Evolutionary conservation across 1,284 basidiomycete species (phyloP).

Genomic region (Ustilago bromivora): DNA sequence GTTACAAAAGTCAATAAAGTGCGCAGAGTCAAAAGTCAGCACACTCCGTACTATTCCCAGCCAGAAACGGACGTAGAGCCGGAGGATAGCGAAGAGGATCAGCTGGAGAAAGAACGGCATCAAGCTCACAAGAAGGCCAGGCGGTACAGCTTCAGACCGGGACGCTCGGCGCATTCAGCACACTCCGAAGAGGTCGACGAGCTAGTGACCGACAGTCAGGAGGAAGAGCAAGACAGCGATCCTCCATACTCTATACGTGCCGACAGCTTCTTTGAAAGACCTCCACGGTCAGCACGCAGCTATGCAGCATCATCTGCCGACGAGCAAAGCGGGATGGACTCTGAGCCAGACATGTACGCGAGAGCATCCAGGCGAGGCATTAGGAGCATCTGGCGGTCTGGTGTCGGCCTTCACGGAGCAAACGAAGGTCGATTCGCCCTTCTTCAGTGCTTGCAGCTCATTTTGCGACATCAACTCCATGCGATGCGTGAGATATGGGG

Average conservation of each 20-base stretch:
- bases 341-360: slow-evolving; percentile 25
- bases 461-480: slow-evolving; percentile 57
- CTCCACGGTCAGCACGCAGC: slow-evolving; percentile 23
- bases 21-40: slow-evolving; percentile 39
- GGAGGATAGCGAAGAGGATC: slow-evolving; percentile 40
- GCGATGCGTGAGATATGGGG: slow-evolving; percentile 42
- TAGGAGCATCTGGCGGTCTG: slow-evolving; percentile 34
- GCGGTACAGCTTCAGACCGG: slow-evolving; percentile 14
- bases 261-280: slow-evolving; percentile 40
- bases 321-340: slow-evolving; percentile 34
- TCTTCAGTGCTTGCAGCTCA: slow-evolving; percentile 58
- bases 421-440: slow-evolving; percentile 45
- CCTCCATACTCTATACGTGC: slow-evolving; percentile 31
- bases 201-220: slow-evolving; percentile 6
- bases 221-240: slow-evolving; percentile 8
- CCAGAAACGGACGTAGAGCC: slow-evolving; percentile 47
- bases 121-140: slow-evolving; percentile 26
- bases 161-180: slow-evolving; percentile 6
- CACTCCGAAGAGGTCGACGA: slow-evolving; percentile 15
- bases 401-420: slow-evolving; percentile 41
- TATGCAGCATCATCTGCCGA: slow-evolving; percentile 36
- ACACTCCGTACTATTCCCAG: slow-evolving; percentile 38
- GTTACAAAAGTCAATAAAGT: slow-evolving; percentile 26
- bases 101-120: slow-evolving; percentile 15
- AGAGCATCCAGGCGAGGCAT: slow-evolving; percentile 32